Evolutionary conservation across 2,329 filamentous ascomycete species (phyloP).

Genomic region (Ciborinia camelliae): DNA sequence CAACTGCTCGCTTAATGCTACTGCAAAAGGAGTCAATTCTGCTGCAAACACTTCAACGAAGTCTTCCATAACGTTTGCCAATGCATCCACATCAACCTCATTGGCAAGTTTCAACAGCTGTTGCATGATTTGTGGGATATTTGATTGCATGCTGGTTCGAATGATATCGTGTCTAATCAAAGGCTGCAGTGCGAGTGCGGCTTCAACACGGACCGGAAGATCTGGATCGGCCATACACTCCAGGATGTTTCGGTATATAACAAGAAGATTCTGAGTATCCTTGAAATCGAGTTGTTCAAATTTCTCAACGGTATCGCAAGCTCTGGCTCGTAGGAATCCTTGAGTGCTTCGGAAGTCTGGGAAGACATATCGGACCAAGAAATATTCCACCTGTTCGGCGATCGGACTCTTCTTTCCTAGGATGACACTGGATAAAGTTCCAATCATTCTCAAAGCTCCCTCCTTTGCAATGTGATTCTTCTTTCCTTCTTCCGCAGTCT

Average conservation of each 20-base stretch:
- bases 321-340: conserved; percentile 88
- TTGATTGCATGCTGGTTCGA: conserved; percentile 91
- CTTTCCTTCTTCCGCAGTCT: conserved; percentile 75
- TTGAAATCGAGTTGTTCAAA: conserved; percentile 97
- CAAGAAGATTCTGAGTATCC: conserved; percentile 89
- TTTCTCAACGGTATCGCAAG: conserved; percentile 96
- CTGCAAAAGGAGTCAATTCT: conserved; percentile 93
- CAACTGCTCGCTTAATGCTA: conserved; percentile 91
- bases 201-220: conserved; percentile 89
- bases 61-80: conserved; percentile 99
- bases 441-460: conserved; percentile 94
- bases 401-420: conserved; percentile 98
- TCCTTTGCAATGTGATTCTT: conserved; percentile 97
- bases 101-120: conserved; percentile 95
- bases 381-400: conserved; percentile 95
- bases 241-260: conserved; percentile 94
- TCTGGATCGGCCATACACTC: conserved; percentile 96
- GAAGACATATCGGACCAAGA: conserved; percentile 97
- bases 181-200: conserved; percentile 88
- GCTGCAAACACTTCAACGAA: conserved; percentile 99
- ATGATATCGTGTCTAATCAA: conserved; percentile 95
- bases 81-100: conserved; percentile 93
- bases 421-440: conserved; percentile 88
- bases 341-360: conserved; percentile 92
- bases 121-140: conserved; percentile 99